These are phyloP conservation scores for Delphinella strobiligena DNA, from an alignment of 2,329 filamentous ascomycete genomes.

Conservation along the genomic window DNA sequence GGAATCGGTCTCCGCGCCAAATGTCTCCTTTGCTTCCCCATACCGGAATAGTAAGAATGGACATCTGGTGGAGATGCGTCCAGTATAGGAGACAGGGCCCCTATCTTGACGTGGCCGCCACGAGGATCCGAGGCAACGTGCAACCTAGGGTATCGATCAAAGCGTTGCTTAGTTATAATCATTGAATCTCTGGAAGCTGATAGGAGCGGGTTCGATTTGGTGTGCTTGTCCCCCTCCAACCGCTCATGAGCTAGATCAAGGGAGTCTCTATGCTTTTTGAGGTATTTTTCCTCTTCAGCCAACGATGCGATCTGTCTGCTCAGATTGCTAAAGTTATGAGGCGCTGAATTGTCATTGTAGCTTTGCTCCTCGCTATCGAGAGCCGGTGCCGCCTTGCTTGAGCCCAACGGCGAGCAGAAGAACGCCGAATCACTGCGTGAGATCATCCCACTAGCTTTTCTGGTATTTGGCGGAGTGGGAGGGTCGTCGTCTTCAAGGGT, in stretches of 20 bases:
- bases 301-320: conserved; percentile 12
- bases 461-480: conserved; percentile 16
- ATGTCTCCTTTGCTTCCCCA: conserved; percentile 1
- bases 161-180: conserved; percentile 15
- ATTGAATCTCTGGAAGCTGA: conserved; percentile 17
- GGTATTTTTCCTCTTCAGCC: conserved; percentile 13
- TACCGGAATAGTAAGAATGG: not conserved
- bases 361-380: conserved; percentile 10
- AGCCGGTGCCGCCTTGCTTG: no score
- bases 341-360: not conserved
- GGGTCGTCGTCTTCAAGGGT: conserved; percentile 10
- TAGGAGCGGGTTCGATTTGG: conserved; percentile 12
- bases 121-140: not conserved
- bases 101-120: conserved; percentile 11
- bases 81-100: conserved; percentile 17
- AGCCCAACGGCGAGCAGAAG: conserved; percentile 9
- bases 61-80: conserved; percentile 18
- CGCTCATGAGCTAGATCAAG: conserved; percentile 17
- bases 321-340: conserved; percentile 2
- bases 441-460: conserved; percentile 10
- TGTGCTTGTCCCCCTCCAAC: conserved; percentile 10
- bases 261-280: conserved; percentile 18
- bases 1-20: conserved; percentile 1
- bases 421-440: conserved; percentile 15
- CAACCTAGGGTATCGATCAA: conserved; percentile 13